phyloP scores from a whole-genome alignment of 2,329 filamentous ascomycete species.

The Metarhizium album region DNA sequence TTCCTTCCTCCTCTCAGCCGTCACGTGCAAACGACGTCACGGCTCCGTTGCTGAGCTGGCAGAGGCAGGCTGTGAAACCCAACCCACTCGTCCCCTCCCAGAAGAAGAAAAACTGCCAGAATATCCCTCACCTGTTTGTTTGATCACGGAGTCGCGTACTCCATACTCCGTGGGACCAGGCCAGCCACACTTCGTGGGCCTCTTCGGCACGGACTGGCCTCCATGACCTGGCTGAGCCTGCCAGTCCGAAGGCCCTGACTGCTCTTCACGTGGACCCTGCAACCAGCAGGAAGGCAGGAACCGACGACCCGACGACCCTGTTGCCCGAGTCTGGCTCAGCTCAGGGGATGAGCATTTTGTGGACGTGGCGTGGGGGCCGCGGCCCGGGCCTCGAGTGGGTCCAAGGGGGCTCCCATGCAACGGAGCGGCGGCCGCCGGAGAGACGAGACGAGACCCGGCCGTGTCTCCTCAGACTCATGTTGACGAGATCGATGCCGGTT shows the following conservation, averaged over 20 bases:
- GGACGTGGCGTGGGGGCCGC: background rate
- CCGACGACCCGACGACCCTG: background rate
- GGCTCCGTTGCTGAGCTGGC: background rate
- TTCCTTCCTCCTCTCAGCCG: background rate
- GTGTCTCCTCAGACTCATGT: too few relatives aligned
- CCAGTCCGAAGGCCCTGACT: too few relatives aligned
- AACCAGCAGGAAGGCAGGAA: too few relatives aligned
- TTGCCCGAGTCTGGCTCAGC: too few relatives aligned
- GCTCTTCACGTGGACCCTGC: background rate
- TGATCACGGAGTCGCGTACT: too few relatives aligned
- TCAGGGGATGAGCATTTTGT: too few relatives aligned
- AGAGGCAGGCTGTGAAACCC: background rate
- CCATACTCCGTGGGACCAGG: too few relatives aligned
- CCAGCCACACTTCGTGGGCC: too few relatives aligned
- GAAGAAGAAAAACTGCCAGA: background rate
- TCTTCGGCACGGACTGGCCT: background rate
- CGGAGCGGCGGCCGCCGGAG: background rate
- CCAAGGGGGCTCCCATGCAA: background rate
- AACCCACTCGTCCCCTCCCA: background rate
- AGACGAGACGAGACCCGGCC: too few relatives aligned
- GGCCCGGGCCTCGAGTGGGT: conserved; percentile 1
- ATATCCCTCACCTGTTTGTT: too few relatives aligned
- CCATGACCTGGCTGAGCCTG: background rate
- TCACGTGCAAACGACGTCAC: conserved; percentile 4
- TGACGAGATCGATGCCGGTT: too few relatives aligned